phyloP scores from a whole-genome alignment of 768 basidiomycete genomes.

The Terana coerulea region DNA sequence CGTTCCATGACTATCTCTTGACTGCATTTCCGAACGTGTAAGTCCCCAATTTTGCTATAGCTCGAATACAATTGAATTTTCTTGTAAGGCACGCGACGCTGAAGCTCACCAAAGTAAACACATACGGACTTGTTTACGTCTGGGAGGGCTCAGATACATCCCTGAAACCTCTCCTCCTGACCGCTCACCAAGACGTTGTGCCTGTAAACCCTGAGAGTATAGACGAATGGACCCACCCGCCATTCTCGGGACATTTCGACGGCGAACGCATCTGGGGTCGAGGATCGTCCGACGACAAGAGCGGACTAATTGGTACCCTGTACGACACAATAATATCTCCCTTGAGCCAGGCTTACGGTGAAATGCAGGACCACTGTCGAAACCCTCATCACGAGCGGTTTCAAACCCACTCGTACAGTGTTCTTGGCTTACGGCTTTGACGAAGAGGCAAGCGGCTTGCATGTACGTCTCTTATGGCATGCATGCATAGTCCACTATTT shows the following conservation, averaged over 20 bases:
- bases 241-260: slow-evolving; percentile 46
- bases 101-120: slow-evolving; percentile 53
- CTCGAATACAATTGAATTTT: background rate
- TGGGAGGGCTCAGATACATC: slow-evolving; percentile 50
- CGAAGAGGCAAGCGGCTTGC: slow-evolving; percentile 38
- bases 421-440: slow-evolving; percentile 46
- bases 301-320: slow-evolving; percentile 30
- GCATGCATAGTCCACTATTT: background rate
- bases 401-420: slow-evolving; percentile 40
- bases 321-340: slow-evolving; percentile 11
- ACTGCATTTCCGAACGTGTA: slow-evolving; percentile 62
- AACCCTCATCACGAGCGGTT: slow-evolving; percentile 40
- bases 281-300: slow-evolving; percentile 34
- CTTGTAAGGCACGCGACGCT: slow-evolving; percentile 44
- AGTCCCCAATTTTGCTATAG: slow-evolving; percentile 9
- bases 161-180: slow-evolving; percentile 52
- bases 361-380: slow-evolving; percentile 38
- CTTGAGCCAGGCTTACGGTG: background rate
- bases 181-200: slow-evolving; percentile 55
- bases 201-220: slow-evolving; percentile 44
- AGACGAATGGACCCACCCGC: slow-evolving; percentile 44
- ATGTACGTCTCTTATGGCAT: slow-evolving; percentile 16
- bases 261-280: slow-evolving; percentile 33
- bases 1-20: slow-evolving; percentile 38
- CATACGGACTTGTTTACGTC: slow-evolving; percentile 56